Evolutionary conservation across 1,139 yeast genomes (phyloP).

Genomic region (Pneumocystis jirovecii): DNA sequence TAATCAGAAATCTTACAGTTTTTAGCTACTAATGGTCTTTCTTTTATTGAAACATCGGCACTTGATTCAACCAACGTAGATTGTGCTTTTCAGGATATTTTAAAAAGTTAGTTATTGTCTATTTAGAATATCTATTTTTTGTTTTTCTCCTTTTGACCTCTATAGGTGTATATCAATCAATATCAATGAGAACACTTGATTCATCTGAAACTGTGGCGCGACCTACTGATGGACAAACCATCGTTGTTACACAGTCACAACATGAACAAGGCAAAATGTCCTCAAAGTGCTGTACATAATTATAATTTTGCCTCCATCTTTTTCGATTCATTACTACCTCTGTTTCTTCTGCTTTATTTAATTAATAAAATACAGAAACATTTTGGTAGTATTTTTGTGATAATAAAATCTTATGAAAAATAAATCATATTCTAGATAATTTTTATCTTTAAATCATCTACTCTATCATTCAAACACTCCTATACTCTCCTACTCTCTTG

Average conservation of each 20-base stretch:
- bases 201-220: conserved; percentile 39
- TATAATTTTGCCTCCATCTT: not conserved
- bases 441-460: not conserved
- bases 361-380: not conserved
- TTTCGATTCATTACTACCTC: not conserved
- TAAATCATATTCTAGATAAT: not conserved
- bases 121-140: not conserved
- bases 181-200: conserved; percentile 74
- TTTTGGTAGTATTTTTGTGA: not conserved
- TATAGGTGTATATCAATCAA: conserved; percentile 86
- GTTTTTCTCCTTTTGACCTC: conserved; percentile 22
- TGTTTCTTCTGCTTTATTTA: not conserved
- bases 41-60: conserved; percentile 96
- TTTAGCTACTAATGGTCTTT: conserved; percentile 60
- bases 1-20: not conserved
- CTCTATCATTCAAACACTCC: not conserved
- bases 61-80: conserved; percentile 91
- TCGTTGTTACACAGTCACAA: conserved; percentile 86
- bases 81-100: conserved; percentile 75
- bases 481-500: not conserved
- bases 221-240: conserved; percentile 70
- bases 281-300: conserved; percentile 35
- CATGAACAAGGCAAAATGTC: conserved; percentile 48
- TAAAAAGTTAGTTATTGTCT: conserved; percentile 10
- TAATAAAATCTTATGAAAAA: not conserved